phyloP scores from a whole-genome alignment of 768 basidiomycete species.

The Filobasidium wieringae region DNA sequence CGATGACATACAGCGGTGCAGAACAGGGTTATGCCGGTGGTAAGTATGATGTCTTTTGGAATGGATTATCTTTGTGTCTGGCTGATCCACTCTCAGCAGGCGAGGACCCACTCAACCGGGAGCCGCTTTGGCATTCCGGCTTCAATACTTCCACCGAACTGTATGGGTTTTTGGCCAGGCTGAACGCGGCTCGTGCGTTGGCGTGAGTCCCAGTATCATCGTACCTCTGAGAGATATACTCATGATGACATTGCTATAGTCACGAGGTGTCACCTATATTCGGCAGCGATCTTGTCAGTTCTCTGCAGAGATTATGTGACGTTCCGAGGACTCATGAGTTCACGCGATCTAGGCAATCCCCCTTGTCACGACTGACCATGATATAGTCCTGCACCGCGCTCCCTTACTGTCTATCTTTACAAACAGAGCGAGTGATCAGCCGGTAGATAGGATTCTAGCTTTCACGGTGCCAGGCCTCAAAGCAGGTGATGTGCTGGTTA shows the following conservation, averaged over 20 bases:
- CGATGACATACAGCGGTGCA: slow-evolving; percentile 32
- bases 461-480: slow-evolving; percentile 5
- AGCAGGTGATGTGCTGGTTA: slow-evolving; percentile 12
- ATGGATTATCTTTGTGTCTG: no score
- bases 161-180: slow-evolving; percentile 26
- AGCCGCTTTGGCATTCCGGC: slow-evolving; percentile 31
- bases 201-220: slow-evolving; percentile 2
- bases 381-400: slow-evolving; percentile 6
- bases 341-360: background rate
- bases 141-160: slow-evolving; percentile 25
- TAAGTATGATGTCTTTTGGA: background rate
- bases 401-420: slow-evolving; percentile 8
- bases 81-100: slow-evolving; percentile 10
- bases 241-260: background rate
- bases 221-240: background rate
- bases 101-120: slow-evolving; percentile 37
- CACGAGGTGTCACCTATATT: background rate
- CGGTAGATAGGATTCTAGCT: background rate
- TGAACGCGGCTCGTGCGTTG: slow-evolving; percentile 24
- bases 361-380: slow-evolving; percentile 7
- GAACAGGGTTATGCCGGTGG: slow-evolving; percentile 12
- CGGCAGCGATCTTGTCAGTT: no score
- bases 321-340: no score
- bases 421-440: slow-evolving; percentile 1
- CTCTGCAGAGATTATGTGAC: no score